Evolutionary conservation across 2,329 filamentous ascomycete species (phyloP).

Genomic region (Epichloe amarillans): DNA sequence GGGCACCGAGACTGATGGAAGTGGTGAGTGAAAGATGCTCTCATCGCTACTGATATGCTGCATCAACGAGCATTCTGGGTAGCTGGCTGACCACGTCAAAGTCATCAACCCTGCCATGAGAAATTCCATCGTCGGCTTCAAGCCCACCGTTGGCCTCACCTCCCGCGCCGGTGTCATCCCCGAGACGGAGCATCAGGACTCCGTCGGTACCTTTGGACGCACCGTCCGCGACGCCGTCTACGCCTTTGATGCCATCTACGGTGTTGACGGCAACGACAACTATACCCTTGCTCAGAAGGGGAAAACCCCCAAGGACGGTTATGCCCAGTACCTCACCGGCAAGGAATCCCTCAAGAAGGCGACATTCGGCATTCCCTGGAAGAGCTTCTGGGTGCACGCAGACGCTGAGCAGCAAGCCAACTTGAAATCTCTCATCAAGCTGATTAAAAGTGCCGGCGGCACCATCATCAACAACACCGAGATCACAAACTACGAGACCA

Average conservation of each 20-base stretch:
- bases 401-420: conserved; percentile 39
- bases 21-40: conserved; percentile 24
- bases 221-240: conserved; percentile 57
- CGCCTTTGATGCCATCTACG: conserved; percentile 55
- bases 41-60: too few relatives aligned
- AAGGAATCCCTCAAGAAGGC: conserved; percentile 44
- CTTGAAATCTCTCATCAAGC: conserved; percentile 32
- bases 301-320: conserved; percentile 41
- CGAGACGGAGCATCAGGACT: conserved; percentile 54
- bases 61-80: not conserved
- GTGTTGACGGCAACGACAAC: conserved; percentile 49
- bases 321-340: conserved; percentile 40
- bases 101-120: conserved; percentile 60
- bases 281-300: conserved; percentile 47
- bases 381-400: conserved; percentile 54
- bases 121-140: conserved; percentile 58
- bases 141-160: conserved; percentile 62
- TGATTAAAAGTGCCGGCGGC: conserved; percentile 48
- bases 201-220: conserved; percentile 52
- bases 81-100: conserved; percentile 5
- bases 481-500: conserved; percentile 45
- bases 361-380: conserved; percentile 58
- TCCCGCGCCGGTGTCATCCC: conserved; percentile 52
- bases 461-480: conserved; percentile 59
- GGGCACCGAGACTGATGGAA: conserved; percentile 64